Percentiles rank a stretch among this genome's conserved stretches.
Evolutionary conservation across 2,329 filamentous ascomycete genomes (phyloP).

Genomic region (Penicillium sp.): DNA sequence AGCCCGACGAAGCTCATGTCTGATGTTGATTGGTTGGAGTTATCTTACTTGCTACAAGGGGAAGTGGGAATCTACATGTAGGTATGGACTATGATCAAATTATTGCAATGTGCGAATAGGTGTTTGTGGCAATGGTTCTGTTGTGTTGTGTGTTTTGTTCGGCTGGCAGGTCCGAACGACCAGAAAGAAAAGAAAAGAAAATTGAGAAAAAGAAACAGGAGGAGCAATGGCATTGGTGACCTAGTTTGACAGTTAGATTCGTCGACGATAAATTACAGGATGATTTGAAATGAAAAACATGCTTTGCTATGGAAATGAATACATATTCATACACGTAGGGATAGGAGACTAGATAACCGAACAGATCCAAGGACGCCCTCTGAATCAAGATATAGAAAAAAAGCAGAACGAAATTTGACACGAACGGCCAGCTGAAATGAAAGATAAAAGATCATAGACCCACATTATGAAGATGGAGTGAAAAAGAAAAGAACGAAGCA

Average conservation of each 20-base stretch:
- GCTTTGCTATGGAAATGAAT: not conserved
- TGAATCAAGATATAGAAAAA: not conserved
- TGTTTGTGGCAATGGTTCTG: not conserved
- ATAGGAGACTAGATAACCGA: not conserved
- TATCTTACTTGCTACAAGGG: not conserved
- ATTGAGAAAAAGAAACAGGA: not conserved
- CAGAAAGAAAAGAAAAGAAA: not conserved
- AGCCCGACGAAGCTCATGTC: not conserved
- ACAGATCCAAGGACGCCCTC: not conserved
- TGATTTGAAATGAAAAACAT: not conserved
- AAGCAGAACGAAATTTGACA: not conserved
- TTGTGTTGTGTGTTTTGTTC: not conserved
- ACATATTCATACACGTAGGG: not conserved
- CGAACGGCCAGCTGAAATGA: not conserved
- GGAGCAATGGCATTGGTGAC: not conserved
- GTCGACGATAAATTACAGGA: not conserved
- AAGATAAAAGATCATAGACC: slow-evolving; percentile 10
- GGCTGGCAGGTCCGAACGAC: not conserved
- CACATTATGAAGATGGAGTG: not conserved
- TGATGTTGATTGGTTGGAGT: not conserved
- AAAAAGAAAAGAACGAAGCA: not conserved
- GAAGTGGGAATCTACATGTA: not conserved
- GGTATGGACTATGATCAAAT: not conserved
- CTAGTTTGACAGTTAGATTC: not conserved
- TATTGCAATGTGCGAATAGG: not conserved